Evolutionary conservation across 345 rosid species (phyloP).

Genomic region (Arabis hirsuta): DNA sequence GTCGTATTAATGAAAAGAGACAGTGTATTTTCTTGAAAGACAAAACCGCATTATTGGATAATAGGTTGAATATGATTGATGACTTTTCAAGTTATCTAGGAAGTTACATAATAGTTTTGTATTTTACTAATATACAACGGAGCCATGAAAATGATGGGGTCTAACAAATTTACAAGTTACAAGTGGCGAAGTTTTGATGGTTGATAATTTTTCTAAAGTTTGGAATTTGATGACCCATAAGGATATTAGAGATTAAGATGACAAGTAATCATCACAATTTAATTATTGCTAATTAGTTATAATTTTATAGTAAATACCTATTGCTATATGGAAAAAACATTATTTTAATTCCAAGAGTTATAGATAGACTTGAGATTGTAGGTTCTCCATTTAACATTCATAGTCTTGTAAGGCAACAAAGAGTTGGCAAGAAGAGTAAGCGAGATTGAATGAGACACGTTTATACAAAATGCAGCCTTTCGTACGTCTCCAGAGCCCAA

Average conservation of each 20-base stretch:
- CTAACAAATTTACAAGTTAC: conserved; percentile 25
- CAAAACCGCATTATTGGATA: conserved; percentile 31
- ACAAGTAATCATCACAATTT: conserved; percentile 17
- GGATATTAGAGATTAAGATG: conserved; percentile 19
- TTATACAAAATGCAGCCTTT: conserved; percentile 33
- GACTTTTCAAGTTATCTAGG: conserved; percentile 38
- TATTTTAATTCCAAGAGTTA: not conserved
- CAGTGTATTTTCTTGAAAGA: conserved; percentile 1
- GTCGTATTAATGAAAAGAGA: conserved; percentile 8
- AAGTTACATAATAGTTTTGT: conserved; percentile 1
- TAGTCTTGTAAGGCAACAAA: not conserved
- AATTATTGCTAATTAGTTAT: not conserved
- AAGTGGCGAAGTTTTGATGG: conserved; percentile 35
- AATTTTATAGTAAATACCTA: not conserved
- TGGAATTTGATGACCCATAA: conserved; percentile 27
- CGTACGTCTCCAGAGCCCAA: conserved; percentile 40
- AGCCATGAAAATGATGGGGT: conserved; percentile 26
- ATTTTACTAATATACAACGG: not conserved
- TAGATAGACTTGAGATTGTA: not conserved
- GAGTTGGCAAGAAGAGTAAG: conserved; percentile 29
- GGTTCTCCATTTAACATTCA: not conserved
- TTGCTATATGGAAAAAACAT: not conserved
- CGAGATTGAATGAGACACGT: conserved; percentile 34
- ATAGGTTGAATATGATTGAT: conserved; percentile 33
- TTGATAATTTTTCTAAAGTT: not conserved